A percentile compares a stretch with the other conserved stretches of the same genome.
phyloP scores from a whole-genome alignment of 2,329 filamentous ascomycete species.

The Botrytis cinerea region DNA sequence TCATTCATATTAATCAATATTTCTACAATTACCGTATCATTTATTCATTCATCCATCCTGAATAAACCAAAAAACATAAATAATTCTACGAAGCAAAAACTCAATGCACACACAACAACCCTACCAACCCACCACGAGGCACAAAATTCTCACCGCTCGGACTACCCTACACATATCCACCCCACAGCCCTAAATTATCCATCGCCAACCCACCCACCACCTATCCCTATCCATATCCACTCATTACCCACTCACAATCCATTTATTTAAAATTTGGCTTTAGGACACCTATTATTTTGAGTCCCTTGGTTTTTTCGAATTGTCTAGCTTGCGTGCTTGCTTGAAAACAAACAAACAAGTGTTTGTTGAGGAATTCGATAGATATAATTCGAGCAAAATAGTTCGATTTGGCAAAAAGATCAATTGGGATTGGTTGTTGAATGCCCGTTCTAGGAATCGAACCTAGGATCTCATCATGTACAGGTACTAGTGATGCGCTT shows the following conservation, averaged over 20 bases:
- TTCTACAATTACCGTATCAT: not conserved
- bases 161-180: not conserved
- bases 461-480: conserved; percentile 21
- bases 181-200: conserved; percentile 11
- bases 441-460: conserved; percentile 22
- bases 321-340: not conserved
- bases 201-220: not conserved
- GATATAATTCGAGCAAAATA: not conserved
- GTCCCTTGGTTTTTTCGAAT: not conserved
- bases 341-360: not conserved
- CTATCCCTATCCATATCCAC: not conserved
- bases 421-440: rapidly evolving
- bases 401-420: rapidly evolving
- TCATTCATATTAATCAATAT: not conserved
- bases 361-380: not conserved
- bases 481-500: conserved; percentile 22
- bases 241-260: not conserved
- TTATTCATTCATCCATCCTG: not conserved
- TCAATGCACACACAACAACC: no score
- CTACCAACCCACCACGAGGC: no score
- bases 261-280: not conserved
- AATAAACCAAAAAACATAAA: not conserved
- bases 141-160: conserved; percentile 3
- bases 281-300: not conserved
- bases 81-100: not conserved